A percentile compares a stretch with the other conserved stretches of the same genome.
Evolutionary conservation across 2,329 filamentous ascomycete genomes (phyloP).

Genomic region (Stagonosporopsis vannaccii): DNA sequence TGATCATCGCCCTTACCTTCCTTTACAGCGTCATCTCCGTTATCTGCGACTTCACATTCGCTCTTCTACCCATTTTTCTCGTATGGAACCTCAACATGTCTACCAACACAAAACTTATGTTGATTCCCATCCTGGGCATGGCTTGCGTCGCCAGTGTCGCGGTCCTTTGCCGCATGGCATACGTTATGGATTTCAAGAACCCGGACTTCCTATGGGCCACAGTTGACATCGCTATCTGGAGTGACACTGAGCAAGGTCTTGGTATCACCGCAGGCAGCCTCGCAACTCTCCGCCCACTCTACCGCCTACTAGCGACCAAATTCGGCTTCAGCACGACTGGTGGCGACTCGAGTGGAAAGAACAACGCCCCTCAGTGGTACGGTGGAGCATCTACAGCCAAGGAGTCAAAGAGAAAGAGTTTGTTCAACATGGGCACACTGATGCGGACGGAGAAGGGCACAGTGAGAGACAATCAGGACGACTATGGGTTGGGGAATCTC

Average conservation of each 20-base stretch:
- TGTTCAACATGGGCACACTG: constrained; percentile 36
- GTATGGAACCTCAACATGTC: constrained; percentile 62
- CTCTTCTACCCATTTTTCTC: constrained; percentile 59
- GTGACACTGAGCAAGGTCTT: constrained; percentile 47
- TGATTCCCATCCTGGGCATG: constrained; percentile 59
- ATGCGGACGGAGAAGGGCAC: constrained; percentile 32
- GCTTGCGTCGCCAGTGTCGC: constrained; percentile 56
- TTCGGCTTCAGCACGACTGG: constrained; percentile 31
- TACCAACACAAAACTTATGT: constrained; percentile 54
- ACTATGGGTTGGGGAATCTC: constrained; percentile 33
- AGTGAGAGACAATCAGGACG: constrained; percentile 26
- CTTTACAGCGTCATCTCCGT: constrained; percentile 57
- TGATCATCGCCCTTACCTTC: constrained; percentile 55
- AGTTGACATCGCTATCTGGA: constrained; percentile 49
- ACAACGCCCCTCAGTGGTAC: constrained; percentile 31
- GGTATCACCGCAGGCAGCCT: constrained; percentile 48
- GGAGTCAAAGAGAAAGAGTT: constrained; percentile 25
- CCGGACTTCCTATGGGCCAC: constrained; percentile 48
- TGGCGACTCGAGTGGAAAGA: constrained; percentile 22
- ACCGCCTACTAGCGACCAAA: constrained; percentile 31
- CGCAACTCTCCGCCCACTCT: constrained; percentile 48
- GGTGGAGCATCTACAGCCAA: constrained; percentile 19
- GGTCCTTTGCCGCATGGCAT: constrained; percentile 45
- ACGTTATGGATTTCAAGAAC: constrained; percentile 45
- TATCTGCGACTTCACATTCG: constrained; percentile 58